Evolutionary conservation across 768 basidiomycete genomes (phyloP).

Genomic region (Fomitopsis serialis): DNA sequence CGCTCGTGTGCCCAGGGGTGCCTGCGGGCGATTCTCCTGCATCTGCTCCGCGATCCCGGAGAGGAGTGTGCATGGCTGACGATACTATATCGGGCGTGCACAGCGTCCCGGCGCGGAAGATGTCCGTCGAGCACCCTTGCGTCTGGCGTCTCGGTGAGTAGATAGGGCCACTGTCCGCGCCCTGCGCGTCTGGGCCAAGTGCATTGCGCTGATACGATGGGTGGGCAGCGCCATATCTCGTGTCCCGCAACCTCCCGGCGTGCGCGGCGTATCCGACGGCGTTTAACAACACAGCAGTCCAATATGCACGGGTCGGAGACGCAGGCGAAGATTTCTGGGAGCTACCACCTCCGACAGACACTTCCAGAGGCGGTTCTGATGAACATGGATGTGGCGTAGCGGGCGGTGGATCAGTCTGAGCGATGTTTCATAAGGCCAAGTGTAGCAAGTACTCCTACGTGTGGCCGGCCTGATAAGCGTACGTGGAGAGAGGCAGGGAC

Average conservation of each 20-base stretch:
- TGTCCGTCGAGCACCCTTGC: slow-evolving; percentile 47
- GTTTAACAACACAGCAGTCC: slow-evolving; percentile 63
- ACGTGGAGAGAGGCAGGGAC: too few species aligned
- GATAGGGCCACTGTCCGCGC: slow-evolving; percentile 3
- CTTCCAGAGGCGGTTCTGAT: too few species aligned
- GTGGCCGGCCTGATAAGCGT: too few species aligned
- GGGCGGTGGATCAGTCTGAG: too few species aligned
- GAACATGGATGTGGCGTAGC: too few species aligned
- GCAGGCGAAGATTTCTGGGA: slow-evolving; percentile 13
- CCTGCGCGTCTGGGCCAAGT: background rate
- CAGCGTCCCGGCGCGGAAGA: slow-evolving; percentile 49
- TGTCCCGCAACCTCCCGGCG: slow-evolving; percentile 42
- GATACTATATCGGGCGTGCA: background rate
- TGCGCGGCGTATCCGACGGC: slow-evolving; percentile 50
- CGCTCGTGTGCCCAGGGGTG: background rate
- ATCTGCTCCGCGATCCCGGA: background rate
- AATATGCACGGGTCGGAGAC: slow-evolving; percentile 33
- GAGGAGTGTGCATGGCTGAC: background rate
- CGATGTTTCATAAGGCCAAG: too few species aligned
- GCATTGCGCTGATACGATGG: background rate
- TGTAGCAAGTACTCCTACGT: too few species aligned
- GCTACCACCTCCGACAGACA: background rate
- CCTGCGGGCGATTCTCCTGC: slow-evolving; percentile 5
- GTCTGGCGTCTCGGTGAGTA: slow-evolving; percentile 48
- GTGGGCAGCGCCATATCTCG: slow-evolving; percentile 42